A percentile compares a stretch with the other conserved stretches of the same genome.
Evolutionary conservation across 805 yeast species (phyloP).

Genomic region (Maudiozyma barnettii): DNA sequence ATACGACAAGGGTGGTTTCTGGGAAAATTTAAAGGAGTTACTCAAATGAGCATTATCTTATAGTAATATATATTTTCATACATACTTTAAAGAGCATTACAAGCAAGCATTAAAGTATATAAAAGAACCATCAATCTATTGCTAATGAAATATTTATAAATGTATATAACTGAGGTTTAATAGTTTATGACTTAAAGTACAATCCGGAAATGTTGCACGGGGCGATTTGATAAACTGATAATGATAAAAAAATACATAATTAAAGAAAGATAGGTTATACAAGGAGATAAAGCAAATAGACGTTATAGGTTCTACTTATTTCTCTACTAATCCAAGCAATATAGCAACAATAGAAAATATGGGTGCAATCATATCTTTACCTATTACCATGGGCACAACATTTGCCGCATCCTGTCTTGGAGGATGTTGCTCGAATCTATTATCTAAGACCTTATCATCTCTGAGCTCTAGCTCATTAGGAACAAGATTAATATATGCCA

Average conservation of each 20-base stretch:
- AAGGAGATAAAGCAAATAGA: background rate
- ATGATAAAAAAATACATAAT: no score
- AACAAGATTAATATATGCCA: conserved; percentile 81
- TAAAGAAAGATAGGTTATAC: background rate
- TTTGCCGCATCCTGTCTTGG: conserved; percentile 71
- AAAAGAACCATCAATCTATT: no score
- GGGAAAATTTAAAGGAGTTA: conserved; percentile 18
- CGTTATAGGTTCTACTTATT: background rate
- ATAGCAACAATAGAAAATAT: conserved; percentile 23
- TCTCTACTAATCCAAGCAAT: background rate
- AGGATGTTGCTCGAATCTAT: conserved; percentile 65
- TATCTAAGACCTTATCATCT: conserved; percentile 42
- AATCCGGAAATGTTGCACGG: no score
- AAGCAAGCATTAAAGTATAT: no score
- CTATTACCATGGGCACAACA: conserved; percentile 51
- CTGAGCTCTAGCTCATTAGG: conserved; percentile 64
- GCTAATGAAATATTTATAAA: no score
- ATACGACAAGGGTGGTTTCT: conserved; percentile 24
- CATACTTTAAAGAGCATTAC: background rate
- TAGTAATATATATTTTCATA: background rate
- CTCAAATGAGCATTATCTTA: background rate
- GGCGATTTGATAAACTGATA: no score
- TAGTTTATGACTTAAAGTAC: no score
- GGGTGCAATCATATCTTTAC: conserved; percentile 68
- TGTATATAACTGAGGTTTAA: no score